Base-by-base conservation (phyloP, 345 rosid species). In the Linum lewisii region DNA sequence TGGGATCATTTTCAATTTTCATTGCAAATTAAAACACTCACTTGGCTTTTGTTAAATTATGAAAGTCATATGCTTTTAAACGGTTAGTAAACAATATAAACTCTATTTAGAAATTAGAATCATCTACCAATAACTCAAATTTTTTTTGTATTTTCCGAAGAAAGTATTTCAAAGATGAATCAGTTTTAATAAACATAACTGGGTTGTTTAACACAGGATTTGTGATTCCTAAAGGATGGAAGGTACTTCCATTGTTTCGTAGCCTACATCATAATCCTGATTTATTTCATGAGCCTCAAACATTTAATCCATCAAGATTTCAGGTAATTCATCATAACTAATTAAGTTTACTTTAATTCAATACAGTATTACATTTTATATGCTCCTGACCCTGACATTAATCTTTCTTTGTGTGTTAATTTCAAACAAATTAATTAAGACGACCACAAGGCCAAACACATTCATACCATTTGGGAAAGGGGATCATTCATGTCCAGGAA, bases 381-480 rank as follows among this genome's bases (percentile, higher is more conserved):
- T 54, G 7, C 57, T 20, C 14, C 57, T 21, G 23, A 22, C 25
- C 4, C n/a, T n/a, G n/a, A n/a, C n/a, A n/a, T n/a, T n/a, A n/a
- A n/a, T 54, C 2, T 4, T 4, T 54, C 26, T 4, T 15, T 22
- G 16, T 54, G 23, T 36, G 24, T 16, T 25, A 5, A 21, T n/a
- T 50, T 29, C n/a, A n/a, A n/a, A n/a, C n/a, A n/a, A n/a, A 21
- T 8, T 36, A 7, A 22, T 64, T 47, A 26, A 77, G 85, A 73
- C 63, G 34, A 62, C 60, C 3, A 73, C 72, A 18, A 81, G 70
- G 57, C 74, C 81, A 23, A 76, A 72, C 67, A 74, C 81, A 6
- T 81, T 69, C 63, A 53, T 78, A 72, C 82, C 82, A 24, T 81
- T 75, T 72, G 85, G 85, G 51, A 78, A 60, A 49, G 82, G 85